Evolutionary conservation across 208 protist species (phyloP), one percentile per base, ranked within the genome.

Genomic region (Naegleria lovaniensis): DNA sequence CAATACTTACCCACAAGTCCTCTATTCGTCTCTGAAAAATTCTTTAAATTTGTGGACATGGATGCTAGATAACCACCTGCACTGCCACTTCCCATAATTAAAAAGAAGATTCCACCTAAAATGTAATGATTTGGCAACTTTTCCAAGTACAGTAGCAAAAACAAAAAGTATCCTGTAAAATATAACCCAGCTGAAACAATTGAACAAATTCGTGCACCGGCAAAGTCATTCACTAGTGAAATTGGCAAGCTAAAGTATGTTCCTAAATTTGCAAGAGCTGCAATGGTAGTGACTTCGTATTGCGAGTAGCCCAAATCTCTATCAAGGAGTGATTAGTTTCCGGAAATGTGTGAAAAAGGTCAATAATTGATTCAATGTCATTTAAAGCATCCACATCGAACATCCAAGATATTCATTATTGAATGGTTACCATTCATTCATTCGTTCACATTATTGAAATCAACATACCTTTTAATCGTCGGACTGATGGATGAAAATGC

Each of bases 111-210:
- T 38, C 85, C 85, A 7, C 13, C 43, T 25, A 88, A 40, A 6
- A 88, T 33, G 40, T 58, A 48, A 38, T 88, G 22, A 38, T 39
- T 33, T 6, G 25, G 85, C 4, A 58, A 5, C 4, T 58, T 38
- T 38, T 25, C 41, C n/a, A 11, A n/a, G 38, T 22, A 36, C 19
- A 29, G 38, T 0, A 88, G 41, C 38, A 88, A n/a, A 58, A 33
- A 79, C 9, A 88, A 38, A 58, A 88, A 88, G n/a, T 88, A 88
- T 15, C 85, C 85, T 51, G 43, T 15, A 58, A 88, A 88, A n/a
- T 58, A 33, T 0, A 88, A 16, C 5, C 51, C 7, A 38, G 11
- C 39, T 13, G 41, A 29, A 33, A 88, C 19, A 58, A 88, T 29
- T 36, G n/a, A 33, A 39, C 41, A 40, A 39, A 58, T 29, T 19